Evolutionary conservation across 257 asterid genomes (phyloP).

Genomic region (Lavandula angustifolia): DNA sequence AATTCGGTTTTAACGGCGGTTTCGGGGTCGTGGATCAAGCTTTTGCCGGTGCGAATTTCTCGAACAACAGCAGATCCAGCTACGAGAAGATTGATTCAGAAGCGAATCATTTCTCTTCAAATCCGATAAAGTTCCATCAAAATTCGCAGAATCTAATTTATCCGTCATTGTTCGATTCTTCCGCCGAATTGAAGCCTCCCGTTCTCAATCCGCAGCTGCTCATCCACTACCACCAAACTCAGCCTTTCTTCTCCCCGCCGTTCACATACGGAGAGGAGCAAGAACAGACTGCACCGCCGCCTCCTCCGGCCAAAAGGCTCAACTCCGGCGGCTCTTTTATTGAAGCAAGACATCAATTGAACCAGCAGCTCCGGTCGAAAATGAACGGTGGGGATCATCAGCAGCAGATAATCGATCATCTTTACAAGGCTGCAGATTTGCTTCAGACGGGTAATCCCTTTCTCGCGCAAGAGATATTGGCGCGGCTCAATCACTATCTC

Average conservation of each 20-base stretch:
- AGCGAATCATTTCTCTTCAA: constrained; percentile 34
- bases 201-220: constrained; percentile 51
- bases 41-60: constrained; percentile 47
- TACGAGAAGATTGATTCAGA: constrained; percentile 40
- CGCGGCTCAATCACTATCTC: constrained; percentile 99
- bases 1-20: constrained; percentile 51
- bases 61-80: constrained; percentile 37
- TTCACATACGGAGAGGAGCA: constrained; percentile 50
- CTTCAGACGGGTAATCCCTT: constrained; percentile 69
- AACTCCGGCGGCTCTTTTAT: constrained; percentile 46
- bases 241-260: constrained; percentile 53
- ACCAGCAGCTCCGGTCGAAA: constrained; percentile 48
- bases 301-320: constrained; percentile 69
- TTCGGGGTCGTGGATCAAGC: constrained; percentile 67
- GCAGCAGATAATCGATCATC: constrained; percentile 68
- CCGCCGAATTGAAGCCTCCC: constrained; percentile 51
- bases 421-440: constrained; percentile 75
- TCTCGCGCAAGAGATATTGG: constrained; percentile 99
- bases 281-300: constrained; percentile 44
- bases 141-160: constrained; percentile 31
- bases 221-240: constrained; percentile 51
- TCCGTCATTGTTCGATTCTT: constrained; percentile 42
- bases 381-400: constrained; percentile 44
- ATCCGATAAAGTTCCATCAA: constrained; percentile 34
- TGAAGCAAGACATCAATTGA: constrained; percentile 38